Base-by-base conservation (phyloP, 129 eudicot species). In the Artemisia argyi region DNA sequence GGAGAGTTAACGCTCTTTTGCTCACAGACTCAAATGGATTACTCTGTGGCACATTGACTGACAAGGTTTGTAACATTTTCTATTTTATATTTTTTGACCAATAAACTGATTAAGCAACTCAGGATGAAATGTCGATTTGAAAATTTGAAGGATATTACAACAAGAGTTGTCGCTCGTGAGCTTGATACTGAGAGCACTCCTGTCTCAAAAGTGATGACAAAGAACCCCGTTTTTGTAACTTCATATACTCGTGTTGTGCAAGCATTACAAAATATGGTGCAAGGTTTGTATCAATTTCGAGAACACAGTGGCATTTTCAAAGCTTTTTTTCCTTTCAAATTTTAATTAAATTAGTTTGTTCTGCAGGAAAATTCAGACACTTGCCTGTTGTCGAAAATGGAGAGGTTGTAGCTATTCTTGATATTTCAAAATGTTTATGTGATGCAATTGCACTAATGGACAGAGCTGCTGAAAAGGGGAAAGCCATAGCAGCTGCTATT, bases 251-350 rank as follows among this genome's bases (percentile, higher is more conserved):
- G 88, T 67, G 99, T 94, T 28, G 99, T 90, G 35, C 97, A 90
- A 87, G 99, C 99, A 49, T 73, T 94, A 66, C 97, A 90, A 73
- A 94, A 94, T 71, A 94, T 94, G 99, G 99, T 94, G 15, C 92
- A 82, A 90, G 99, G 99, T 94, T 28, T 59, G 80, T 72, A 14
- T 65, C 14, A 14, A 1, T n/a, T 9, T 4, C 30, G 46, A 3
- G 28, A 35, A 12, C 13, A 57, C 15, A 39, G n/a, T 61, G 0
- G 32, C 15, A 54, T 46, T 61, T 35, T 5, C 50, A 6, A 5
- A n/a, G n/a, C n/a, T 42, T 5, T 44, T 19, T 10, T 35, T 20
- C 18, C 7, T 5, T 76, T 20, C 12, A 19, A 18, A 20, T n/a
- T 9, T 13, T 68, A 68, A 39, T 32, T 44, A 71, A 17, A 26